phyloP scores from a whole-genome alignment of 768 basidiomycete genomes.

The Wakefieldia striispora region DNA sequence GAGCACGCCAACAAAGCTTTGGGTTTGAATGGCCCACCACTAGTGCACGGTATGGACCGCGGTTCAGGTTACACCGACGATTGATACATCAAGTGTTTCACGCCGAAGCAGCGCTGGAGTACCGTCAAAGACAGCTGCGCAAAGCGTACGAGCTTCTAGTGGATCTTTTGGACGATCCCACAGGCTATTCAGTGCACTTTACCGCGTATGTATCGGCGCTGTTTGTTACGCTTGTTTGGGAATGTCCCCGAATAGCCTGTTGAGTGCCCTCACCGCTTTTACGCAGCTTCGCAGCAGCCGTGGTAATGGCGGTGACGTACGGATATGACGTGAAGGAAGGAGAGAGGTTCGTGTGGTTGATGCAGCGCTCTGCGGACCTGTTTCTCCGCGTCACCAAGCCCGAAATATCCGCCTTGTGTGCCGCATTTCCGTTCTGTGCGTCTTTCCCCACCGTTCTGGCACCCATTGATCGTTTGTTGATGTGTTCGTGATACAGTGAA shows the following conservation, averaged over 20 bases:
- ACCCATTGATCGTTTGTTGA: not conserved
- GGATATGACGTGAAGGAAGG: constrained; percentile 11
- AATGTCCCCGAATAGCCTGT: too few relatives aligned
- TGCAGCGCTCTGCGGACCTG: constrained; percentile 11
- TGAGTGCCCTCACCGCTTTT: too few relatives aligned
- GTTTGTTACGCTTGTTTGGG: not conserved
- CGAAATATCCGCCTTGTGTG: constrained; percentile 1
- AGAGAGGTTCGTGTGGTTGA: constrained; percentile 4
- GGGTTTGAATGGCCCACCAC: constrained; percentile 11
- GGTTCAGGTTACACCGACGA: constrained; percentile 22
- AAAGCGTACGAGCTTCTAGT: constrained; percentile 9
- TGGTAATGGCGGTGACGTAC: constrained; percentile 19
- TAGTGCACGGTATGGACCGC: constrained; percentile 18
- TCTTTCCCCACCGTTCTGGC: not conserved
- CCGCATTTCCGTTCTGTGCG: constrained; percentile 12
- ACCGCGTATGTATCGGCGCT: constrained; percentile 3
- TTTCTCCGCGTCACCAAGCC: not conserved
- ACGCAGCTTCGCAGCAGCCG: not conserved
- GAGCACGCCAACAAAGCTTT: constrained; percentile 8
- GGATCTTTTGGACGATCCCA: constrained; percentile 6
- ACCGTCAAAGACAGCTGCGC: constrained; percentile 13
- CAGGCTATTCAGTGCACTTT: constrained; percentile 8
- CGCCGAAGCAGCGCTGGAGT: constrained; percentile 5
- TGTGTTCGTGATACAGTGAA: too few relatives aligned
- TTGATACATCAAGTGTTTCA: constrained; percentile 19